These are phyloP conservation scores for Fusarium sacchari DNA, from an alignment of 2,329 filamentous ascomycete genomes.

Conservation along the genomic window DNA sequence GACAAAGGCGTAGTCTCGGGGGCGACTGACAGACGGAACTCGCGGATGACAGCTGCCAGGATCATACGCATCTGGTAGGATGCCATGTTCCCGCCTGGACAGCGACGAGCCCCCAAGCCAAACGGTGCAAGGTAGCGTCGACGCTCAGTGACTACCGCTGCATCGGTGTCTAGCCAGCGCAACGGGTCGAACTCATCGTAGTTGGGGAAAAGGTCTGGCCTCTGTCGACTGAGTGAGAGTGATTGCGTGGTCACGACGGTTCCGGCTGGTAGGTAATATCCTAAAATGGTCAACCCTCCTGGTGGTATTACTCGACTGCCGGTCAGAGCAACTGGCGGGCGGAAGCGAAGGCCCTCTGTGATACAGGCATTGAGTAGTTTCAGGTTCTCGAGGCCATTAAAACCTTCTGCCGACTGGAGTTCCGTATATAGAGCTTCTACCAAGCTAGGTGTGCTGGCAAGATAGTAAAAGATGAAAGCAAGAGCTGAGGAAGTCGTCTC, in stretches of 20 bases:
- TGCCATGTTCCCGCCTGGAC: background rate
- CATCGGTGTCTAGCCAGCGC: background rate
- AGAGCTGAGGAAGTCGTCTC: background rate
- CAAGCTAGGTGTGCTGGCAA: background rate
- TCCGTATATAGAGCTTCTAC: background rate
- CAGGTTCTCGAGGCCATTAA: background rate
- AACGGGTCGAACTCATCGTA: background rate
- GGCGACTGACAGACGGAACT: background rate
- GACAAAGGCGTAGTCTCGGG: background rate
- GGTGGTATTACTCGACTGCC: background rate
- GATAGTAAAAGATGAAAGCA: background rate
- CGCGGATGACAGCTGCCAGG: background rate
- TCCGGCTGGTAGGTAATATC: background rate
- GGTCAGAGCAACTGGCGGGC: background rate
- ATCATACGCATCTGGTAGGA: conserved; percentile 2
- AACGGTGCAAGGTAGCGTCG: background rate
- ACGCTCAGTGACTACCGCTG: background rate
- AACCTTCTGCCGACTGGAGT: background rate
- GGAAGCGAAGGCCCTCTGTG: background rate
- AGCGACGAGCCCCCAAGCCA: background rate
- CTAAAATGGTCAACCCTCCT: background rate
- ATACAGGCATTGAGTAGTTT: background rate
- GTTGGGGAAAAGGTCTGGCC: background rate
- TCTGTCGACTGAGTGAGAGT: background rate
- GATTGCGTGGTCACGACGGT: background rate